Evolutionary conservation across 768 basidiomycete genomes (phyloP), one percentile per base, ranked within the genome.

Genomic region (Russula compacta): DNA sequence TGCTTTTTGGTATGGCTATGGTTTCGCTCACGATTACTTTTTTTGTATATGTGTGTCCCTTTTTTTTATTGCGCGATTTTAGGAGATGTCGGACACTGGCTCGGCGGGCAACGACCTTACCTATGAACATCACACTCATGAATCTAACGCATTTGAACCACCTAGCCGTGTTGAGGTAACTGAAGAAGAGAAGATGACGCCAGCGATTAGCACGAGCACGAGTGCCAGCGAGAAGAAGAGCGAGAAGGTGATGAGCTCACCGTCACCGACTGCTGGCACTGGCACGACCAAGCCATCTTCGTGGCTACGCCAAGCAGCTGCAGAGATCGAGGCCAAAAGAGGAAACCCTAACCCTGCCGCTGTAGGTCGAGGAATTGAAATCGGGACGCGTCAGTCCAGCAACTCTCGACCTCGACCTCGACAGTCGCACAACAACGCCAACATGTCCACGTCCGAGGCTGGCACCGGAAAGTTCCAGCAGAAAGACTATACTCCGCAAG

Each of bases 401-500:
- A n/a, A n/a, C 5, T 11, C 33, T 21, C 36, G 10, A 15, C 36
- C 40, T 38, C 57, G 43, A 7, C 10, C 7, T 43, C 11, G 12
- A 14, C 40, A 29, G 24, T 29, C 24, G 24, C 24, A 29, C 24
- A 1, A 29, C 14, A 15, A 40, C 40, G 6, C 40, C 40, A 77
- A 76, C 73, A 80, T 29, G 24, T 29, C 73, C 68, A 91, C 90
- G 89, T 78, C 87, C 44, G 89, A 91, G 15, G 3, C 35, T 39
- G 3, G 3, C 66, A 81, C 8, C 24, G 82, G 73, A 86, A 85
- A 76, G 88, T 53, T 89, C 73, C 86, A 90, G 73, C 89, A 92
- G 71, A 86, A 83, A 71, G 95, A 98, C 71, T 97, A 79, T 66
- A 87, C 91, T 0, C 77, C 81, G 54, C 93, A 98, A 72, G 93